phyloP scores from a whole-genome alignment of 768 basidiomycete species.

The Trametes meyenii region DNA sequence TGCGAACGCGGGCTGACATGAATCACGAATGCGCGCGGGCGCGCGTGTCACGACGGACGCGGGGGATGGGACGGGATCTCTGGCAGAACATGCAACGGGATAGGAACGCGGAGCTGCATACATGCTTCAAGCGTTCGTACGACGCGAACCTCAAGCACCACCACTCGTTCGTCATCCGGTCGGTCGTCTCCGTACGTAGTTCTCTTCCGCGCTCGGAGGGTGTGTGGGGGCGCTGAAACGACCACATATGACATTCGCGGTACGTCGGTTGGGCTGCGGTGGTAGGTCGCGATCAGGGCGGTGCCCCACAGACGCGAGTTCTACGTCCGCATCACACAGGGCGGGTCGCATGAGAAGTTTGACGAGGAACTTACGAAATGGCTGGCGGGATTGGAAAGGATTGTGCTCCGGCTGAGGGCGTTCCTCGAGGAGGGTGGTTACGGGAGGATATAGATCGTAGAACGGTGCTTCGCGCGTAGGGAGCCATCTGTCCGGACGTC shows the following conservation, averaged over 20 bases:
- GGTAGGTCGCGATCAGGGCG: conserved; percentile 46
- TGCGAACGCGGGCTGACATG: conserved; percentile 1
- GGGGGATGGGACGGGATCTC: too few relatives aligned
- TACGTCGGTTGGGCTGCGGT: conserved; percentile 1
- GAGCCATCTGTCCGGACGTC: conserved; percentile 17
- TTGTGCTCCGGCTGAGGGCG: conserved; percentile 50
- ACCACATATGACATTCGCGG: conserved; percentile 1
- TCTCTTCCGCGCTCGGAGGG: conserved; percentile 30
- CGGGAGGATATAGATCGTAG: conserved; percentile 47
- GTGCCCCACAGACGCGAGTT: conserved; percentile 66
- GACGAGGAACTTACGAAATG: conserved; percentile 58
- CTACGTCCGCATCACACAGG: conserved; percentile 61
- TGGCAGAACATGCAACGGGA: conserved; percentile 63
- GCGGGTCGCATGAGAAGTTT: conserved; percentile 57
- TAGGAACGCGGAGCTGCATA: conserved; percentile 52
- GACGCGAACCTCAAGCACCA: conserved; percentile 68
- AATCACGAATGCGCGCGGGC: neutral
- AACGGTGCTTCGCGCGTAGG: conserved; percentile 9
- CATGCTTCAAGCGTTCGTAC: conserved; percentile 73
- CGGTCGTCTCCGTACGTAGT: conserved; percentile 57
- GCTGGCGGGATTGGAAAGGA: conserved; percentile 58
- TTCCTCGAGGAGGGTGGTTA: conserved; percentile 63
- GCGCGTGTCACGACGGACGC: neutral
- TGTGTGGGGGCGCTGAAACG: neutral
- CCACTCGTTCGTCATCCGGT: conserved; percentile 67